phyloP scores from a whole-genome alignment of 2,329 filamentous ascomycete genomes.

The Neofusicoccum ribis region DNA sequence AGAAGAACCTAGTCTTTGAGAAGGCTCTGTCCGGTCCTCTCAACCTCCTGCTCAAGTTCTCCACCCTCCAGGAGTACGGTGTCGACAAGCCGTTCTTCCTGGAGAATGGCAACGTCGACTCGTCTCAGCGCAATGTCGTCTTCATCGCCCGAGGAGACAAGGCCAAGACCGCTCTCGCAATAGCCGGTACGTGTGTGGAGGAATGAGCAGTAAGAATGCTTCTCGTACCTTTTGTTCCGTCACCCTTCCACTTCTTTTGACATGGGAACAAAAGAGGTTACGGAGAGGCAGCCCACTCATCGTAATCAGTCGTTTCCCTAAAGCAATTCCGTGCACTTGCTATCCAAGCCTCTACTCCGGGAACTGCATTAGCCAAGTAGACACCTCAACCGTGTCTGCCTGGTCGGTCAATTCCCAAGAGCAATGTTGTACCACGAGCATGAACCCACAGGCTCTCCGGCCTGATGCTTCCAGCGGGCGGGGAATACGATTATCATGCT shows the following conservation, averaged over 20 bases:
- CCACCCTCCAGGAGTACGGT: constrained; percentile 92
- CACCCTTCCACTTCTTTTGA: constrained; percentile 20
- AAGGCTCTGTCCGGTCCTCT: constrained; percentile 85
- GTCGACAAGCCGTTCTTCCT: constrained; percentile 97
- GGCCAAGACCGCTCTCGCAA: constrained; percentile 75
- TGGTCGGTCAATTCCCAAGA: constrained; percentile 13
- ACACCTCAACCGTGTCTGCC: not conserved
- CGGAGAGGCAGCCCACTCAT: constrained; percentile 55
- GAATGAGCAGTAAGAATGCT: constrained; percentile 1
- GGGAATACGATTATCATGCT: constrained; percentile 39
- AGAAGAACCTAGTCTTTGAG: constrained; percentile 97
- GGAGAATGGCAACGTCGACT: constrained; percentile 93
- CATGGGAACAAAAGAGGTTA: constrained; percentile 63
- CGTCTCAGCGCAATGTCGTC: constrained; percentile 90
- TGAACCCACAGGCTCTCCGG: constrained; percentile 6
- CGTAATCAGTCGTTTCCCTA: constrained; percentile 59
- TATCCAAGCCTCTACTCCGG: constrained; percentile 9
- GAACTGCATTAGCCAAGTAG: constrained; percentile 11
- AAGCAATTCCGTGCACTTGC: constrained; percentile 37
- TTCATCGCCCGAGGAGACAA: constrained; percentile 92
- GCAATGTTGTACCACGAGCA: constrained; percentile 1
- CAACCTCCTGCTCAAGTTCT: constrained; percentile 90
- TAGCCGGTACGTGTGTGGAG: constrained; percentile 69
- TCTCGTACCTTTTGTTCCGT: not conserved
- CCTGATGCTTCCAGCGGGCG: not conserved